Conservation (phyloP, 371 early-diverging fungal genomes). For the Mucor piriformis region DNA sequence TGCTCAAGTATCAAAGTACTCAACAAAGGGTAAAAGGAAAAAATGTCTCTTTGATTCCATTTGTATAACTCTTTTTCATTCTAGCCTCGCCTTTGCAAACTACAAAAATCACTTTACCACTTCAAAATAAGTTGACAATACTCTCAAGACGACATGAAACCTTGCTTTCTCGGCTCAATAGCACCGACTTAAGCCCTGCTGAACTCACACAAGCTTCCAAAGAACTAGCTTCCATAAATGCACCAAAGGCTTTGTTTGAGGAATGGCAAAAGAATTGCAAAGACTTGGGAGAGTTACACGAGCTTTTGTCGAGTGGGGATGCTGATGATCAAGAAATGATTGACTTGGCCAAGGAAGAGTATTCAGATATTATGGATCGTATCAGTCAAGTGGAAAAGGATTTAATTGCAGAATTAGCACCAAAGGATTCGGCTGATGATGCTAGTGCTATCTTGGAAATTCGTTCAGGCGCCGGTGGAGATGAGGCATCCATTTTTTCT, state of each 20-base stretch:
- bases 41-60: neutral
- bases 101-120: conserved; percentile 38
- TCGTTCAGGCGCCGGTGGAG: conserved; percentile 83
- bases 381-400: conserved; percentile 46
- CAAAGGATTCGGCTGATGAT: conserved; percentile 69
- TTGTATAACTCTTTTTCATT: conserved; percentile 1
- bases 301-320: conserved; percentile 20
- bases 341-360: conserved; percentile 64
- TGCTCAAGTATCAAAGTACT: conserved; percentile 17
- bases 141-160: conserved; percentile 42
- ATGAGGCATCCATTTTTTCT: conserved; percentile 82
- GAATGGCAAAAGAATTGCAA: conserved; percentile 38
- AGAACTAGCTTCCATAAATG: conserved; percentile 35
- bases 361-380: conserved; percentile 33
- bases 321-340: conserved; percentile 51
- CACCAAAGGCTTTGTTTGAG: conserved; percentile 32
- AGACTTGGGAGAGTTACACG: conserved; percentile 36
- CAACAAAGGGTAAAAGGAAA: conserved; percentile 20
- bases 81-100: conserved; percentile 16
- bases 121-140: conserved; percentile 31
- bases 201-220: conserved; percentile 41
- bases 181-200: conserved; percentile 16
- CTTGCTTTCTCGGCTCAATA: conserved; percentile 32
- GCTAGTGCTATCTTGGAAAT: conserved; percentile 81
- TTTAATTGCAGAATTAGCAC: conserved; percentile 55